These are phyloP conservation scores for Bruguiera hainesii DNA, from an alignment of 441 rosid genomes.

Conservation along the genomic window DNA sequence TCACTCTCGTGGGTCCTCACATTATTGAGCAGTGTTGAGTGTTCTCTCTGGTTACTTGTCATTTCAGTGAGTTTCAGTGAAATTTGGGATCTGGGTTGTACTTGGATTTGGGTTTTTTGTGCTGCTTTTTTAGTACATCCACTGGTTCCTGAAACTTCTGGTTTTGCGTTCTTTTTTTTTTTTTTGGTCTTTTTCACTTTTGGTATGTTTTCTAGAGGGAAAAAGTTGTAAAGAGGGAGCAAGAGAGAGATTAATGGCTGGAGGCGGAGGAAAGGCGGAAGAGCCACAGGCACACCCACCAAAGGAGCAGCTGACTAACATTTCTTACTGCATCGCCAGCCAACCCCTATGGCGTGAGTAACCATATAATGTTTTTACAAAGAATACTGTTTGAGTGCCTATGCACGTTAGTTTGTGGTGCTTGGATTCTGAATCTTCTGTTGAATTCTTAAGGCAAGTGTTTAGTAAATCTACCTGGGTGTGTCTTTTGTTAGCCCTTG, in stretches of 20 bases:
- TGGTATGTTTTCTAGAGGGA: constrained; percentile 8
- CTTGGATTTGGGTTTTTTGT: constrained; percentile 31
- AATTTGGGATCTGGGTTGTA: constrained; percentile 55
- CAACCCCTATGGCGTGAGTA: constrained; percentile 98
- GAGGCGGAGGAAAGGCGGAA: constrained; percentile 43
- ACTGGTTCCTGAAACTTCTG: constrained; percentile 6
- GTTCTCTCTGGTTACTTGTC: constrained; percentile 19
- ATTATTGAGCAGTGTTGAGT: constrained; percentile 17
- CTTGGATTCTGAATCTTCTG: constrained; percentile 12
- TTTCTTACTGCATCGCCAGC: constrained; percentile 82
- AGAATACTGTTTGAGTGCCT: not conserved
- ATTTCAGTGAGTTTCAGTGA: constrained; percentile 24
- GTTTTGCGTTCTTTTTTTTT: not conserved
- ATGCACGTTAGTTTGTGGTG: not conserved
- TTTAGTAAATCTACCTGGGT: constrained; percentile 28
- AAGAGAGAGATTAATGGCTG: constrained; percentile 55
- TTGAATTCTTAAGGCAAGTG: constrained; percentile 20
- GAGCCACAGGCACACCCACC: constrained; percentile 91
- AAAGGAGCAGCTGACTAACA: constrained; percentile 79
- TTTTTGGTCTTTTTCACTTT: not conserved
- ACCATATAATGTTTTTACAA: not conserved
- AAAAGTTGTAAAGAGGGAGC: constrained; percentile 11
- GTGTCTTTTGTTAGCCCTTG: constrained; percentile 21
- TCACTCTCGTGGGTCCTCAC: constrained; percentile 21
- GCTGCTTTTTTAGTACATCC: constrained; percentile 11